These are phyloP conservation scores for Phanerochaete sordida DNA, from an alignment of 768 basidiomycete genomes.

Conservation along the genomic window DNA sequence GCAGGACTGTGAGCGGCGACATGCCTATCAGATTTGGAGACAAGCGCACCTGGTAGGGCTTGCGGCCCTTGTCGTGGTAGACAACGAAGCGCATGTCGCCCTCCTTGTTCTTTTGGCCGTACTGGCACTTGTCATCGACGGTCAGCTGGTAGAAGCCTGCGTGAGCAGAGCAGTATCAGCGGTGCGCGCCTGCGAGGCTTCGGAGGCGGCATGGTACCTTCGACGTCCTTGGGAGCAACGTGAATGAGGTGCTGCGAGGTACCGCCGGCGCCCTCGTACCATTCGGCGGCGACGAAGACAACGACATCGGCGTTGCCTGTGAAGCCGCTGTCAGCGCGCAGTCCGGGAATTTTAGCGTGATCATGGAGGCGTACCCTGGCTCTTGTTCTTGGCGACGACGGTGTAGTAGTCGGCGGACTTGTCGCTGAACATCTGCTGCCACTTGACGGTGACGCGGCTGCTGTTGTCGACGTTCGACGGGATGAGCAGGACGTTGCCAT, in stretches of 20 bases:
- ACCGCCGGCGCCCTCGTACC: background rate
- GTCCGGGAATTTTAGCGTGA: too few relatives aligned
- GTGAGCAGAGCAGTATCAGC: background rate
- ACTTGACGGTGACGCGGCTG: background rate
- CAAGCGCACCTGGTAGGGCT: background rate
- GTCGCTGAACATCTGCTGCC: background rate
- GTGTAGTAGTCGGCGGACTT: background rate
- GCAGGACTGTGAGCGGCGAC: background rate
- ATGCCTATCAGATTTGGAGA: background rate
- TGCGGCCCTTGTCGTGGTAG: background rate
- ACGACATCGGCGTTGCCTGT: background rate
- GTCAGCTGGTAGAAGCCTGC: background rate
- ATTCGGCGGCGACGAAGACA: background rate
- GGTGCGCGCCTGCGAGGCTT: background rate
- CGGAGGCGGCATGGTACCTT: background rate
- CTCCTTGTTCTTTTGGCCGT: background rate
- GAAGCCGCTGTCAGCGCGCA: too few relatives aligned
- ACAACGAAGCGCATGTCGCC: slow-evolving; percentile 1
- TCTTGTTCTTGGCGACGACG: background rate
- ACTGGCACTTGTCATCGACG: background rate
- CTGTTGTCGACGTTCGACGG: background rate
- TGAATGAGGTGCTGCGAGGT: background rate
- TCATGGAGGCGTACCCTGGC: background rate
- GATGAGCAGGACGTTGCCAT: background rate
- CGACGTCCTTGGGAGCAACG: background rate